Conservation (phyloP, 768 basidiomycete species). For the Gloeopeniophorella convolvens region DNA sequence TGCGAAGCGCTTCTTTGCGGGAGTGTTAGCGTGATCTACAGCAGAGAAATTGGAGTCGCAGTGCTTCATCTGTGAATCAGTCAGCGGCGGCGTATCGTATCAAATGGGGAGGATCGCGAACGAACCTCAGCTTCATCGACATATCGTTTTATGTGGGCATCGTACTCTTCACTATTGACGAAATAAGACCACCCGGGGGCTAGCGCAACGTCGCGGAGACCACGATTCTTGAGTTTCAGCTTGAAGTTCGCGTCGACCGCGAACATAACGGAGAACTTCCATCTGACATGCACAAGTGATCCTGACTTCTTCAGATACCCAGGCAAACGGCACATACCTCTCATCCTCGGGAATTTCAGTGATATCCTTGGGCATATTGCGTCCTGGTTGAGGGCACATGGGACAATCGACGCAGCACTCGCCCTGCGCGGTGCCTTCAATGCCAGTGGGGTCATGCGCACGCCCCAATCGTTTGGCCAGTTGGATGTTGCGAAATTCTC, state of each 20-base stretch:
- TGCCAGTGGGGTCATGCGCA: conserved; percentile 6
- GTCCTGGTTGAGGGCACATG: conserved; percentile 8
- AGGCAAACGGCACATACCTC: too few relatives aligned
- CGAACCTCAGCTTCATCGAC: not conserved
- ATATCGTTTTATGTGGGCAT: not conserved
- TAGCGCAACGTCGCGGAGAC: not conserved
- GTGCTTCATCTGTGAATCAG: not conserved
- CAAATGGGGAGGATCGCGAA: too few relatives aligned
- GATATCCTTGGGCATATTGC: conserved; percentile 5
- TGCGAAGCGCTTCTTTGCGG: not conserved
- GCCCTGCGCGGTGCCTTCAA: not conserved
- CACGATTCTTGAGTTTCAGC: not conserved
- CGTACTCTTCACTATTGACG: not conserved
- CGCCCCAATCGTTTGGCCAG: not conserved
- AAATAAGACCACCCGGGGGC: conserved; percentile 3
- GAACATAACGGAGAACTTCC: not conserved
- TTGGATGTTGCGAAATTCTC: not conserved
- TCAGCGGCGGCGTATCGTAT: not conserved
- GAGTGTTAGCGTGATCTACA: conserved; percentile 8
- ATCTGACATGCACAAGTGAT: not conserved
- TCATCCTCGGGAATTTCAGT: too few relatives aligned
- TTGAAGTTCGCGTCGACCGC: conserved; percentile 11
- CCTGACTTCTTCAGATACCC: not conserved
- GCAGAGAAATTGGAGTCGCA: conserved; percentile 1
- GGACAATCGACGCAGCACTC: conserved; percentile 6